Percentiles rank a stretch among this genome's conserved stretches.
These are phyloP conservation scores for Sporormia fimetaria DNA, from an alignment of 495 filamentous ascomycete species.

Conservation along the genomic window DNA sequence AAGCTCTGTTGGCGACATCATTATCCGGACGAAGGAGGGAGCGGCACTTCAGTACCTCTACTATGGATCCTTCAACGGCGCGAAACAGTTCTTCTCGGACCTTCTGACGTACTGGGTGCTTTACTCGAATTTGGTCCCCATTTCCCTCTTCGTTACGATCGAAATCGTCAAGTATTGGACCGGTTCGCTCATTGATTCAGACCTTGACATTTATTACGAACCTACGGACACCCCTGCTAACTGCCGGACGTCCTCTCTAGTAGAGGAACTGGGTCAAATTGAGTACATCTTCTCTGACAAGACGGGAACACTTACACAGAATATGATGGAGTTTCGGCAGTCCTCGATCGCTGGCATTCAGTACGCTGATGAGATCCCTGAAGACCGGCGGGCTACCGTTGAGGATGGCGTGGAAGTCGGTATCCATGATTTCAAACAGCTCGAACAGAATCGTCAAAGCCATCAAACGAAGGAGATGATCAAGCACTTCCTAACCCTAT, in stretches of 20 bases:
- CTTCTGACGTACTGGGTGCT: conserved; percentile 98
- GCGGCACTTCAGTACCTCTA: conserved; percentile 58
- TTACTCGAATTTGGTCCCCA: conserved; percentile 94
- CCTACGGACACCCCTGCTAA: conserved; percentile 90
- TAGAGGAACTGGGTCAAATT: conserved; percentile 96
- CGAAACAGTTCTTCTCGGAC: conserved; percentile 81
- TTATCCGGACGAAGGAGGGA: conserved; percentile 52
- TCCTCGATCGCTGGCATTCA: conserved; percentile 86
- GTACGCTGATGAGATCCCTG: conserved; percentile 85
- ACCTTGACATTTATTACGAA: conserved; percentile 96
- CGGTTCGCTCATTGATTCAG: conserved; percentile 92
- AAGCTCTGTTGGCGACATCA: conserved; percentile 82
- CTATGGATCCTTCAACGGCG: conserved; percentile 47
- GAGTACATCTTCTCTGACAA: conserved; percentile 99
- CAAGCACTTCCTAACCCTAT: conserved; percentile 77
- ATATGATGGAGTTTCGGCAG: conserved; percentile 98
- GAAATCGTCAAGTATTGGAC: conserved; percentile 97
- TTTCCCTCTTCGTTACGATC: conserved; percentile 94
- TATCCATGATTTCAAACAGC: conserved; percentile 74
- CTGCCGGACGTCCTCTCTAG: conserved; percentile 89
- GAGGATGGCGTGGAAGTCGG: conserved; percentile 68
- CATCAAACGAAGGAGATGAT: conserved; percentile 61
- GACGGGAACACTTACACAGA: conserved; percentile 97
- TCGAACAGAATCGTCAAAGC: conserved; percentile 59
- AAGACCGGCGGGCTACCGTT: conserved; percentile 71